Evolutionary conservation across 1,284 basidiomycete species (phyloP).

Genomic region (Xerocomus nothofagi): DNA sequence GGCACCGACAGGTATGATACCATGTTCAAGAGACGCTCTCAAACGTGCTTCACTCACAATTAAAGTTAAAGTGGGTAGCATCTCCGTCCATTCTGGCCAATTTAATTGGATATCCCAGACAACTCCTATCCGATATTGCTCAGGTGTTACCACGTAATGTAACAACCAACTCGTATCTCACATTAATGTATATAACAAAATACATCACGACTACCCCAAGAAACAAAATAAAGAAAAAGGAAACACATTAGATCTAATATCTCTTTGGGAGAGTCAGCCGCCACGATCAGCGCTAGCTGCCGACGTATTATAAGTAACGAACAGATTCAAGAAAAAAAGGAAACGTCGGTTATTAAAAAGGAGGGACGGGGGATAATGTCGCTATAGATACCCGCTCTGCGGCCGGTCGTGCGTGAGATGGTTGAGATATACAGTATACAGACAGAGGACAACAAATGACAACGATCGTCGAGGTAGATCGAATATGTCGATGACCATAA

Average conservation of each 20-base stretch:
- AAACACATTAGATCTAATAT: slow-evolving; percentile 9
- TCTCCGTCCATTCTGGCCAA: no score
- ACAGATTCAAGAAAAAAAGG: background rate
- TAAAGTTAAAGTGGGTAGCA: no score
- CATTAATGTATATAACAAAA: slow-evolving; percentile 3
- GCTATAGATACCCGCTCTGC: slow-evolving; percentile 16
- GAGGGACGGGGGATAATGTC: slow-evolving; percentile 3
- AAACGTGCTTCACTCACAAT: no score
- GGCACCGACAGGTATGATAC: no score
- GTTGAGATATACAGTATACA: slow-evolving; percentile 21
- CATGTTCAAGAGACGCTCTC: no score
- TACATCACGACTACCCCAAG: background rate
- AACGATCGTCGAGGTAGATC: slow-evolving; percentile 5
- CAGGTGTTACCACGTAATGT: no score
- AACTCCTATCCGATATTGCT: no score
- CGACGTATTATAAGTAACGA: slow-evolving; percentile 6
- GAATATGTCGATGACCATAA: background rate
- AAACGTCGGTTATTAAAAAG: background rate
- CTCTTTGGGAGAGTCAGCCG: no score
- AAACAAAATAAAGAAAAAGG: background rate
- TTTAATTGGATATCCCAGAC: no score
- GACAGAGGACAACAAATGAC: background rate
- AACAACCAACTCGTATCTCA: background rate
- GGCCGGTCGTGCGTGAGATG: slow-evolving; percentile 3
- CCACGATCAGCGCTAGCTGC: no score